These are phyloP conservation scores for Cordyceps sp. DNA, from an alignment of 2,329 filamentous ascomycete species.

Conservation along the genomic window DNA sequence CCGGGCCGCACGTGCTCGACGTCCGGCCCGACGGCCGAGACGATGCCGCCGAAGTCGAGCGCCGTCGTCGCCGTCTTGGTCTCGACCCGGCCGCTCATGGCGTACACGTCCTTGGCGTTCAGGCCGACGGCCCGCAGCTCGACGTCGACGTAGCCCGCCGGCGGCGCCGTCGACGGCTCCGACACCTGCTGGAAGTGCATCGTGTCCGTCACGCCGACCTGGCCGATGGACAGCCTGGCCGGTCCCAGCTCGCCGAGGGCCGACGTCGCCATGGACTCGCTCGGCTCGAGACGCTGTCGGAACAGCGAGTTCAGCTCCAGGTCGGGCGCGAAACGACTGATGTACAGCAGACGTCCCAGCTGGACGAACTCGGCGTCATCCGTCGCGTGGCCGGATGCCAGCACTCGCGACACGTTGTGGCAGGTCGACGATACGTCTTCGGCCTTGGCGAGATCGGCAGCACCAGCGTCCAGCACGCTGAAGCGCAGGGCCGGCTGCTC, in stretches of 20 bases:
- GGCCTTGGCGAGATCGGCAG: neutral
- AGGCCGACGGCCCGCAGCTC: neutral
- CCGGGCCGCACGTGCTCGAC: neutral
- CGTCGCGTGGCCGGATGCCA: neutral
- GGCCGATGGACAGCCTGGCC: neutral
- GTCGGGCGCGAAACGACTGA: neutral
- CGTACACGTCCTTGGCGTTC: neutral
- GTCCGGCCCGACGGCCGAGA: neutral
- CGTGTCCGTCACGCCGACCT: neutral
- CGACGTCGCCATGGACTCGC: neutral
- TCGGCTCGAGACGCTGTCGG: neutral
- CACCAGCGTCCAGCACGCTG: neutral
- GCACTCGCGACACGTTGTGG: neutral
- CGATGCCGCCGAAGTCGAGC: neutral
- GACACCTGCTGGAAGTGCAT: neutral
- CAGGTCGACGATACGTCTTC: neutral
- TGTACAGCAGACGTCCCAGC: neutral
- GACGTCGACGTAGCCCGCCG: neutral
- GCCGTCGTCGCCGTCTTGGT: neutral
- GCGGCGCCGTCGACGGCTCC: neutral
- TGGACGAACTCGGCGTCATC: neutral
- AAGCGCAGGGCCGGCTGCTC: neutral
- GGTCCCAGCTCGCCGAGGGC: neutral
- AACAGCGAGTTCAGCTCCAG: neutral
- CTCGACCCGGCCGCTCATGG: neutral